phyloP scores from a whole-genome alignment of 768 basidiomycete genomes.

The Pholiota conissans region DNA sequence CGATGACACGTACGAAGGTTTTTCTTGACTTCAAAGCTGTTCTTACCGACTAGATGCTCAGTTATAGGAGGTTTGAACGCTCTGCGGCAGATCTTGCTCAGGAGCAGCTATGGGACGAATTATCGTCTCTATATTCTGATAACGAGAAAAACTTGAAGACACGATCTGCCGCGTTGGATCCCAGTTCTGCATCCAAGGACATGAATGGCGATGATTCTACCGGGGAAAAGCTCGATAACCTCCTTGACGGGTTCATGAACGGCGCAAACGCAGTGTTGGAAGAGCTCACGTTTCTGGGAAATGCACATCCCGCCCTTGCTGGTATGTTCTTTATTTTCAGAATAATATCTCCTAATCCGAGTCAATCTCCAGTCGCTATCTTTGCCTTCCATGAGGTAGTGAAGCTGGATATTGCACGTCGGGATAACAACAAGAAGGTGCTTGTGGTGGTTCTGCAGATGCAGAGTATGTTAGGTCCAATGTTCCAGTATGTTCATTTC shows the following conservation, averaged over 20 bases:
- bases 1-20: too few relatives aligned
- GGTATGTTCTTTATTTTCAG: neutral
- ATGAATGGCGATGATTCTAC: neutral
- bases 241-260: conserved; percentile 9
- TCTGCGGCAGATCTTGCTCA: neutral
- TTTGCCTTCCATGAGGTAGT: conserved; percentile 13
- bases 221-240: neutral
- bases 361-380: conserved; percentile 4
- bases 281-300: conserved; percentile 3
- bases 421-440: conserved; percentile 46
- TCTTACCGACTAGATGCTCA: too few relatives aligned
- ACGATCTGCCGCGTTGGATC: neutral
- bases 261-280: conserved; percentile 5
- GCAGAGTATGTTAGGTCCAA: conserved; percentile 40
- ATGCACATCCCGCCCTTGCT: conserved; percentile 8
- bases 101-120: neutral
- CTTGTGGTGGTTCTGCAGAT: conserved; percentile 38
- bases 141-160: neutral
- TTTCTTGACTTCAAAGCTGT: too few relatives aligned
- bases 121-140: neutral
- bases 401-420: conserved; percentile 19
- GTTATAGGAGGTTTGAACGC: neutral
- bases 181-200: neutral
- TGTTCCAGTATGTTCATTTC: conserved; percentile 38
- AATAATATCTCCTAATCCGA: neutral